Base-by-base conservation (phyloP, 78 protist species). In the Emiliania huxleyi region DNA sequence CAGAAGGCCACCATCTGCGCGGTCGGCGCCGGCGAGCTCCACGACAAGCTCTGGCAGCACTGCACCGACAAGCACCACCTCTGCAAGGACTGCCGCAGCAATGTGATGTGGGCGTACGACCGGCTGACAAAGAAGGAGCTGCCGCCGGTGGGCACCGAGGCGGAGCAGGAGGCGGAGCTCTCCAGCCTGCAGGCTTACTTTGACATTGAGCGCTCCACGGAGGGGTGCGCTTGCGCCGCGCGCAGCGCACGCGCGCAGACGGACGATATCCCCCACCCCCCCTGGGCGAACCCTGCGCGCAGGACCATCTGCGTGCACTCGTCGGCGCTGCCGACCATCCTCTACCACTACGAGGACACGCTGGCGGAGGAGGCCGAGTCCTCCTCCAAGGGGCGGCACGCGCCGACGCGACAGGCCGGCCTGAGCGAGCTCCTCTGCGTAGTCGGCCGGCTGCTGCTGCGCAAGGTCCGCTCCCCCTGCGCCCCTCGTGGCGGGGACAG, bases 21-120 rank as follows among this genome's bases (percentile, higher is more conserved):
- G 33, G 46, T 77, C n/a, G 4, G 1, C 33, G 85, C 85, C 26
- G 85, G 40, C 46, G 85, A 77, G 46, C 85, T 77, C 18, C 85
- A 77, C 46, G 85, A 77, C 46, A 77, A 77, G 46, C 46, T 77
- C n/a, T 77, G 85, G 85, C 85, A 77, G 46, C 85, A 77, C 85
- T 77, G 85, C 46, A 77, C 85, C 23, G 85, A 77, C 2, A 77
- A 77, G 85, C 85, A 77, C 85, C 85, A 77, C 46, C 85, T 77
- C 18, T 77, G 85, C 85, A 77, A 77, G 85, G 85, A 77, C 26
- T 77, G 85, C 85, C 85, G 85, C 35, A 77, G 40, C 85, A 77
- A 77, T 21, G 85, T 77, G 48, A 77, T 40, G 85, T 77, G 85
- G 85, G 85, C 85, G n/a, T 77, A 22, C 40, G 85, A 77, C 33